Evolutionary conservation across 768 basidiomycete species (phyloP), one percentile per base, ranked within the genome.

Genomic region (Coprinellus micaceus): DNA sequence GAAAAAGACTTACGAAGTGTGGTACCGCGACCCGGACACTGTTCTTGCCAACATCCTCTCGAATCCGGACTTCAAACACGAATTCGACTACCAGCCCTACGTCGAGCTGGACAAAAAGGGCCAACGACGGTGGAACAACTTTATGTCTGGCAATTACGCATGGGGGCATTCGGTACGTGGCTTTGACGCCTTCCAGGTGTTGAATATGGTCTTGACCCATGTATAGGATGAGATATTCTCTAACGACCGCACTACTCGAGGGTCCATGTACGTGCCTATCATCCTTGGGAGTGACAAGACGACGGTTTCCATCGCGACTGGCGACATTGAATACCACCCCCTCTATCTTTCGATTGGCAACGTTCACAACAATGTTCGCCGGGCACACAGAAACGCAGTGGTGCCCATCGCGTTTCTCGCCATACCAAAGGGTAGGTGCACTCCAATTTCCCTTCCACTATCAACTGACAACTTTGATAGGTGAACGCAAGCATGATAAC

Each of bases 261-360:
- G 71, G 2, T 53, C 71, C 0, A 64, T 67, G 48, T 68, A 69
- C 54, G 63, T 67, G 2, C 72, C 75, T 1, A 50, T 74, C 24
- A 68, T 75, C 19, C 63, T 71, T 12, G 71, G 74, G 1, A 71
- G 69, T 28, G 70, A 77, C 52, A 75, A 77, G 55, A 75, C 73
- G 0, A 71, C 67, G 0, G 69, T 72, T 2, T 75, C 73, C 1
- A 69, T 74, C 19, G 70, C 67, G 0, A 74, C 71, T 0, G 70
- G 74, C 1, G 65, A 77, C 11, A 68, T 62, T 15, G 67, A 75
- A 44, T 77, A 72, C 47, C 71, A 70, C 24, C 74, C 74, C 0
- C 45, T 73, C 0, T 75, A 75, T 56, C 24, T 67, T 5, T 70
- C 70, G 0, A 66, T 69, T 45, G 73, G 74, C 3, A 66, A 69